Base-by-base conservation (phyloP, 2,329 filamentous ascomycete genomes). In the Diaporthe citriasiana region DNA sequence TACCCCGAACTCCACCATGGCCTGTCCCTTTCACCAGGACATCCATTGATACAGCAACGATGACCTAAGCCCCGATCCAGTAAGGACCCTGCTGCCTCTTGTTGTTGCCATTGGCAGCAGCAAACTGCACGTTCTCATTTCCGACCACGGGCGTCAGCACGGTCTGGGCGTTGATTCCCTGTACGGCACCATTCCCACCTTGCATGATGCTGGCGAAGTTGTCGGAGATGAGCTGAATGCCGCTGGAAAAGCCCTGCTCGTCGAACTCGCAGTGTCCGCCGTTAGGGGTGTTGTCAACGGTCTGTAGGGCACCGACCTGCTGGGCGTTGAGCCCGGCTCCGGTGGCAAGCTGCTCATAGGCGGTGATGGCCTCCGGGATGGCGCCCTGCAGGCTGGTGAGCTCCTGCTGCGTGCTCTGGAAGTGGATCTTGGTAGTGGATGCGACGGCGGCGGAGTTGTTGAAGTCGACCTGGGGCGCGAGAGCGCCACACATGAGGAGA, bases 221-320 rank as follows among this genome's bases (percentile, higher is more conserved):
- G 40, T 87, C 82, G 12, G 87, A 82, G 82, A 91, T 86, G n/a
- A 89, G 82, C 82, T 91, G 89, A 42, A 91, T 86, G 15, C 89
- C 89, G n/a, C 83, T 85, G 13, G 86, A 85, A 76, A 91, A 91
- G 13, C 81, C 86, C 77, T 86, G 76, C 17, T 82, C 87, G 78
- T 91, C 89, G 74, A 91, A 91, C 70, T 84, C 88, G 81, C 89
- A 91, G 79, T 91, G 89, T 0, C 89, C 89, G 50, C 88, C 89
- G 30, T 83, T 81, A 3, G 89, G 89, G 4, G 85, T 85, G 76
- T 89, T 90, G 76, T 91, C 87, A 1, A 89, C 88, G 0, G 89
- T 91, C 82, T 90, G 88, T 71, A 89, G 78, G 3, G 83, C 80
- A 40, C 87, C 88, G 77, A 90, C 83, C 77, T 88, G 82, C 40